phyloP scores from a whole-genome alignment of 441 rosid genomes.

The Kokia cookei region DNA sequence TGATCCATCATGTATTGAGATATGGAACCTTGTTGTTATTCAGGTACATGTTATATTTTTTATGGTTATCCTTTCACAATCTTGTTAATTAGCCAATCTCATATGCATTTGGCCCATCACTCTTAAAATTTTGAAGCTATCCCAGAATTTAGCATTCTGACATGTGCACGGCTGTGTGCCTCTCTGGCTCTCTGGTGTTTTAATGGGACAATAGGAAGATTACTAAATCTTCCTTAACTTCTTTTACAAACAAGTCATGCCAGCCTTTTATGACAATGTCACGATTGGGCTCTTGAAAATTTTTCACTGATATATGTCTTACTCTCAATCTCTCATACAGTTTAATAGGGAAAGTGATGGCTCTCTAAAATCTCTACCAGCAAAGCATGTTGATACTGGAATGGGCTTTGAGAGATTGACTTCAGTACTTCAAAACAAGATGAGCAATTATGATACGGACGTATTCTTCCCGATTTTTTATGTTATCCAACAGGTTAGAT shows the following conservation, averaged over 20 bases:
- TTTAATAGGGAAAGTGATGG: conserved; percentile 91
- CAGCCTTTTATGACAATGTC: background rate
- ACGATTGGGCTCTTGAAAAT: background rate
- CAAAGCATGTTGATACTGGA: conserved; percentile 98
- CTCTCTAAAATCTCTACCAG: conserved; percentile 76
- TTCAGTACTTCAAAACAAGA: conserved; percentile 83
- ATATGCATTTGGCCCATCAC: background rate
- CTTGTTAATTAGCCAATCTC: background rate
- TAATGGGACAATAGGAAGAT: background rate
- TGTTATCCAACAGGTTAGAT: conserved; percentile 73
- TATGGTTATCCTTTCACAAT: background rate
- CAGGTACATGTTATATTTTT: conserved; percentile 44
- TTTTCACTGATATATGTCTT: conserved; percentile 1
- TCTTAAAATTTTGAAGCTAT: background rate
- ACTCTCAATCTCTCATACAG: conserved; percentile 29
- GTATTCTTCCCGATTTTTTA: conserved; percentile 88
- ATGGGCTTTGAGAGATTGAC: conserved; percentile 95
- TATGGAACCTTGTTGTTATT: conserved; percentile 97
- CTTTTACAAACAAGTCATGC: background rate
- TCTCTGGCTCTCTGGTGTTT: background rate
- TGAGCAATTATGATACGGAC: conserved; percentile 99
- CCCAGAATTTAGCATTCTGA: background rate
- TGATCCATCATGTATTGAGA: conserved; percentile 96
- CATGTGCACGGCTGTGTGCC: background rate
- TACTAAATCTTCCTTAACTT: background rate